A percentile compares a stretch with the other conserved stretches of the same genome.
Conservation (phyloP, 2,329 filamentous ascomycete species). For the Xylaria sp. region DNA sequence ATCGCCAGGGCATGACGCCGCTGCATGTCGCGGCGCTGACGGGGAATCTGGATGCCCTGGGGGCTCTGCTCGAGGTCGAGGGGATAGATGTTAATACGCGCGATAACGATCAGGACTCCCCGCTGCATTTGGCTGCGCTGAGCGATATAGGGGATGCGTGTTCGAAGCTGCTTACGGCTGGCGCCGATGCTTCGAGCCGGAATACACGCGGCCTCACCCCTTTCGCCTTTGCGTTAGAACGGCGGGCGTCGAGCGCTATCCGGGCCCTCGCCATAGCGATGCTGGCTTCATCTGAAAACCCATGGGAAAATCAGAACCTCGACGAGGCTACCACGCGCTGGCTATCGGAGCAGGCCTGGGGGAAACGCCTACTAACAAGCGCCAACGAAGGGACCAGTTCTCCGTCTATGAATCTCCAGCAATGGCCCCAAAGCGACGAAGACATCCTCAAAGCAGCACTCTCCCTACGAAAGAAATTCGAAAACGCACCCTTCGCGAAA, state of each 20-base stretch:
- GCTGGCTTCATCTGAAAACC: background rate
- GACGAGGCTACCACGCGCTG: slow-evolving; percentile 14
- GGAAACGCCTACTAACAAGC: slow-evolving; percentile 1
- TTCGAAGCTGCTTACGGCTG: slow-evolving; percentile 10
- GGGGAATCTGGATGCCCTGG: slow-evolving; percentile 24
- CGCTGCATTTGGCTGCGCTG: slow-evolving; percentile 23
- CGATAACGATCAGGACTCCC: slow-evolving; percentile 17
- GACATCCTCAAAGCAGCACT: slow-evolving; percentile 21
- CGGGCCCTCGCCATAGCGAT: slow-evolving; percentile 11
- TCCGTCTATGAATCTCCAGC: background rate
- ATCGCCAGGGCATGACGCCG: slow-evolving; percentile 13
- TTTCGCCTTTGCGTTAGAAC: slow-evolving; percentile 17
- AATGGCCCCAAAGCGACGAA: slow-evolving; percentile 11
- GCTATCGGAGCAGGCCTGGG: slow-evolving; percentile 23
- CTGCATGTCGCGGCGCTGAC: slow-evolving; percentile 24
- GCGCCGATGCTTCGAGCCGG: background rate
- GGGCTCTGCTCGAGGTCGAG: slow-evolving; percentile 20
- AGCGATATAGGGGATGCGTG: slow-evolving; percentile 26
- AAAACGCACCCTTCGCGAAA: no score
- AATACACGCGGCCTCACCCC: slow-evolving; percentile 18
- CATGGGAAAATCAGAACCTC: background rate
- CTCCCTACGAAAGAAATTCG: slow-evolving; percentile 9
- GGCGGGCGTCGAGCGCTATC: slow-evolving; percentile 3
- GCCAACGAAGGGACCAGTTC: background rate
- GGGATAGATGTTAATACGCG: slow-evolving; percentile 17